phyloP scores from a whole-genome alignment of 1,139 yeast genomes.

The Geotrichum carabidarum region DNA sequence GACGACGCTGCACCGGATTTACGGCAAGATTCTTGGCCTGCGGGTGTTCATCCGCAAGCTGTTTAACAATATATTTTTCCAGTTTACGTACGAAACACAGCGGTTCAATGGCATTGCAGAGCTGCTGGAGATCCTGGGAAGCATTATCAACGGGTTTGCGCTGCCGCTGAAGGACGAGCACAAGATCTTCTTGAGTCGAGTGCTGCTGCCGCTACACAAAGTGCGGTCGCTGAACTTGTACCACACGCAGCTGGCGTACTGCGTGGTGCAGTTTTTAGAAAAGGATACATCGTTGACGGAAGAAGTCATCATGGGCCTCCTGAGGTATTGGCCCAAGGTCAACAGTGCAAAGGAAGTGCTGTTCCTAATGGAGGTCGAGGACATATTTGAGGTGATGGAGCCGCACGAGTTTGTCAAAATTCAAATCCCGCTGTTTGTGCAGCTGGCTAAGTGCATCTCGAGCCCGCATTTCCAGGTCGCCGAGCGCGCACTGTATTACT shows the following conservation, averaged over 20 bases:
- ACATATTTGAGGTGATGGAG: conserved; percentile 92
- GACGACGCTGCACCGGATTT: conserved; percentile 90
- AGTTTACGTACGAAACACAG: conserved; percentile 91
- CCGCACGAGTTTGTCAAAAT: conserved; percentile 87
- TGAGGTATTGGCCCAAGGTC: conserved; percentile 96
- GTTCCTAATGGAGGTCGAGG: conserved; percentile 94
- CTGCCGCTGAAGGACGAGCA: conserved; percentile 95
- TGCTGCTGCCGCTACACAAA: conserved; percentile 90
- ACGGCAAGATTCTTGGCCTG: conserved; percentile 87
- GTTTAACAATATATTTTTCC: conserved; percentile 85
- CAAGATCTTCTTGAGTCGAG: conserved; percentile 79
- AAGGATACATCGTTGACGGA: conserved; percentile 89
- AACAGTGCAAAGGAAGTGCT: conserved; percentile 93
- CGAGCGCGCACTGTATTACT: conserved; percentile 87
- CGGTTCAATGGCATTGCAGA: conserved; percentile 96
- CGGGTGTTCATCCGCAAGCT: conserved; percentile 89
- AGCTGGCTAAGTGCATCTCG: conserved; percentile 86
- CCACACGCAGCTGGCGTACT: conserved; percentile 95
- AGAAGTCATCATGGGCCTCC: conserved; percentile 87
- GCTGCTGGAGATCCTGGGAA: conserved; percentile 86
- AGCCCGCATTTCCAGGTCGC: conserved; percentile 97
- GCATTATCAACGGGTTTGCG: conserved; percentile 96
- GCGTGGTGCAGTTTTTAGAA: conserved; percentile 93
- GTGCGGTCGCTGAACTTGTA: conserved; percentile 81
- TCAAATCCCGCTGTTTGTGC: conserved; percentile 90